Percentiles rank a stretch among this genome's conserved stretches.
Conservation (phyloP, 768 basidiomycete genomes). For the Rubroboletus satanas region DNA sequence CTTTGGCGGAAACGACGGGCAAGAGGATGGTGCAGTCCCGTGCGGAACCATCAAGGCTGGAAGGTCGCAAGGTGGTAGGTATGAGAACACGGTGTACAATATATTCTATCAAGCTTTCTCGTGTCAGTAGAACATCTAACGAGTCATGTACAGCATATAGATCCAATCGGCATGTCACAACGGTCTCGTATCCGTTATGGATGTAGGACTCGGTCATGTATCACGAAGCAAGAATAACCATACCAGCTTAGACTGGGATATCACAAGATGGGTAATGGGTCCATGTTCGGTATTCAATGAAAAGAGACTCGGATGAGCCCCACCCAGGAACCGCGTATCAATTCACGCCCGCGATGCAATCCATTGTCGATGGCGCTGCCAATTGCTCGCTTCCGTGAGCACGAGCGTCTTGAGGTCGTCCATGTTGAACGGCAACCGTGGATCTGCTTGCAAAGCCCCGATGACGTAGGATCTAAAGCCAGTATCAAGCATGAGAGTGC, state of each 20-base stretch:
- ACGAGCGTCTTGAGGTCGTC: conserved; percentile 34
- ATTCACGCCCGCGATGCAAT: conserved; percentile 29
- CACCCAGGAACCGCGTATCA: neutral
- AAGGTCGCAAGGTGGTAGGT: no score
- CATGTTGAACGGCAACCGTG: conserved; percentile 35
- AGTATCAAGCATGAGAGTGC: neutral
- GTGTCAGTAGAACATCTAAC: no score
- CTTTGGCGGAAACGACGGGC: no score
- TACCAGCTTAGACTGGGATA: neutral
- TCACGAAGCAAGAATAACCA: neutral
- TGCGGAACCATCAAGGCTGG: no score
- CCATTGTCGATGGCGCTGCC: conserved; percentile 40
- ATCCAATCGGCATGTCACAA: neutral
- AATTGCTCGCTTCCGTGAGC: conserved; percentile 39
- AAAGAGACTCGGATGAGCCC: neutral
- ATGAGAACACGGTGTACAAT: no score
- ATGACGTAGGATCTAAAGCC: conserved; percentile 41
- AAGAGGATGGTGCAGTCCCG: no score
- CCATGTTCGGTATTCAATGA: neutral
- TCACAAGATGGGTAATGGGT: neutral
- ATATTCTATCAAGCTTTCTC: no score
- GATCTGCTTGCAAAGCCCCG: conserved; percentile 39
- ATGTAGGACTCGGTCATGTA: no score
- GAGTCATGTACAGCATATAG: no score
- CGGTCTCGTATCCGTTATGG: no score